Evolutionary conservation across 352 stramenopile genomes (phyloP).

Genomic region (Pseudoperonospora humuli): DNA sequence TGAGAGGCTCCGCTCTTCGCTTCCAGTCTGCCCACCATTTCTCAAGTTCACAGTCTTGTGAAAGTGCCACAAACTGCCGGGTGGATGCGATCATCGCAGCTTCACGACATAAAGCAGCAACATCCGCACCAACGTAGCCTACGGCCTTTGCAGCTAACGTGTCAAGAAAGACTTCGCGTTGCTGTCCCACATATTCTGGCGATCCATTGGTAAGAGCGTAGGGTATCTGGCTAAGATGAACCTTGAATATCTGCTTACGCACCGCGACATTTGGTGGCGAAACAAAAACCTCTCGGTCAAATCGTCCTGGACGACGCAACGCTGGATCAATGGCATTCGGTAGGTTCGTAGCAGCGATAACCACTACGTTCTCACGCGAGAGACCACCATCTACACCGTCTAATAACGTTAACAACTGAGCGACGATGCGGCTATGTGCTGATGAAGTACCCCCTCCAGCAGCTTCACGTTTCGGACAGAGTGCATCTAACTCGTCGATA

Average conservation of each 20-base stretch:
- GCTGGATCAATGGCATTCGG: constrained; percentile 89
- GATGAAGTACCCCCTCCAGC: constrained; percentile 23
- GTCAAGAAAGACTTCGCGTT: constrained; percentile 28
- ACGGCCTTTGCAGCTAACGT: constrained; percentile 41
- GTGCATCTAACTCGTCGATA: constrained; percentile 94
- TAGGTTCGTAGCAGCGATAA: constrained; percentile 92
- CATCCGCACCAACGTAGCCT: constrained; percentile 78
- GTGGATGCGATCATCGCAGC: constrained; percentile 58
- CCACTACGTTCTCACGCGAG: constrained; percentile 80
- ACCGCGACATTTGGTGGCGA: constrained; percentile 31
- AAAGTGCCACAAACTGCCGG: constrained; percentile 49
- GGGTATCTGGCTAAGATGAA: constrained; percentile 43
- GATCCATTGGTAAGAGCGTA: constrained; percentile 18
- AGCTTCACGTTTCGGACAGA: constrained; percentile 89
- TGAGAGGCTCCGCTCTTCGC: constrained; percentile 28
- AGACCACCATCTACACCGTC: constrained; percentile 78
- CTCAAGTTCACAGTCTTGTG: constrained; percentile 38
- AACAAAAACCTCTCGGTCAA: constrained; percentile 76
- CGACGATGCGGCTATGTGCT: constrained; percentile 81
- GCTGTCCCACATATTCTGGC: constrained; percentile 4
- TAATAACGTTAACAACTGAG: constrained; percentile 92
- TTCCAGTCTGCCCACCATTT: constrained; percentile 61
- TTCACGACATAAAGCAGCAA: constrained; percentile 69
- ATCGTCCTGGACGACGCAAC: constrained; percentile 65
- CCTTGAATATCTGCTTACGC: constrained; percentile 56